Evolutionary conservation across 1,284 basidiomycete genomes (phyloP), one percentile per base, ranked within the genome.

Genomic region (Boletus sp.): DNA sequence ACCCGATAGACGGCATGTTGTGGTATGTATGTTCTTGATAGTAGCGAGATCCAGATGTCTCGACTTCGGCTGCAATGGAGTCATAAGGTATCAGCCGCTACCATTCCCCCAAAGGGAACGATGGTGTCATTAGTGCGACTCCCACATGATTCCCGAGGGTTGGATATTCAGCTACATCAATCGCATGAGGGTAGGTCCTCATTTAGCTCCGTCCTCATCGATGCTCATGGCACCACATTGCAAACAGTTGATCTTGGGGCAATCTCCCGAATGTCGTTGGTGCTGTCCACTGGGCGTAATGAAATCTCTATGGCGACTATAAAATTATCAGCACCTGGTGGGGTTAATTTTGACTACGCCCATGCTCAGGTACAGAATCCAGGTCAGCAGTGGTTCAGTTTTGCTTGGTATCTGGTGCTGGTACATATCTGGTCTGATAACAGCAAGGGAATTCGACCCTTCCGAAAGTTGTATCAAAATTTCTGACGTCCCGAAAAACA

Each of bases 261-360:
- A 57, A 74, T 79, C 8, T 76, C 86, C 16, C 76, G 72, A 29
- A 71, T 91, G 11, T 74, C 83, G 53, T 71, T 91, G 31, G 73
- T 76, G 4, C 58, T 94, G 16, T 80, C 77, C 16, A 82, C 85
- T 8, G 89, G 91, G 11, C 79, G 88, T 43, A 92, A 92, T 66
- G 69, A 80, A 22, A 65, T 92, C 24, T 72, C 74, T 11, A 78
- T 76, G 53, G 80, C 82, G 13, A 78, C 72, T 18, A 62, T 93
- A 45, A 82, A 77, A 50, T 72, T 92, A 18, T 73, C 77, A 15
- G 77, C 81, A 2, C 77, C 82, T 31, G 80, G 78, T 12, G 81
- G 77, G 0, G 63, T 88, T 13, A 75, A 73, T 20, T 88, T 90
- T 65, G 69, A 74, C 37, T 78, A 77, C 45, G 59, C 74, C 44